Evolutionary conservation across 805 yeast species (phyloP).

Genomic region (Kluyveromyces aestuarii): DNA sequence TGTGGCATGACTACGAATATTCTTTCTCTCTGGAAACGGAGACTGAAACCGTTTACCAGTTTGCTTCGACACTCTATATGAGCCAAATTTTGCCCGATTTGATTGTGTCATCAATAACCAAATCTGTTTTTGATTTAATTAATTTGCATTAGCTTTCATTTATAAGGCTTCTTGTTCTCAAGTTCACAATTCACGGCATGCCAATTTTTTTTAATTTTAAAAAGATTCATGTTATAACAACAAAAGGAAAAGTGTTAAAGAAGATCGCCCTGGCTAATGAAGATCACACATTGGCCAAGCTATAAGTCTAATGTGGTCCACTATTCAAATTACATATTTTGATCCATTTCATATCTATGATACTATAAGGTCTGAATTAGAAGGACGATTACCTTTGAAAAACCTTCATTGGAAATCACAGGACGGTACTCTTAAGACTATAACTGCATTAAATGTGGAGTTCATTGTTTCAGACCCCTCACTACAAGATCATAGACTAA

Average conservation of each 20-base stretch:
- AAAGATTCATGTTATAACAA: too few relatives aligned
- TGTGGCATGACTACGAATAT: not conserved
- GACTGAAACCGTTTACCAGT: not conserved
- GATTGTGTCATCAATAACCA: not conserved
- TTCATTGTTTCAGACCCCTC: constrained; percentile 14
- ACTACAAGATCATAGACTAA: not conserved
- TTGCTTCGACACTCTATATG: not conserved
- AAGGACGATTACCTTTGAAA: constrained; percentile 20
- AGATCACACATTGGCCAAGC: not conserved
- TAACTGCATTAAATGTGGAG: constrained; percentile 15
- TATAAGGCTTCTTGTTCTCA: not conserved
- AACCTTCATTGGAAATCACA: constrained; percentile 27
- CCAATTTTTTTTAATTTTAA: too few relatives aligned
- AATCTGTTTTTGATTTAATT: not conserved
- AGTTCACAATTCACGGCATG: not conserved
- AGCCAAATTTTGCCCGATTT: not conserved
- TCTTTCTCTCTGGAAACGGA: not conserved
- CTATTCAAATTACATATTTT: constrained; percentile 23
- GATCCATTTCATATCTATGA: constrained; percentile 30
- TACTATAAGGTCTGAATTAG: constrained; percentile 20
- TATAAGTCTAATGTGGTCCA: not conserved
- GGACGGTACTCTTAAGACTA: constrained; percentile 18
- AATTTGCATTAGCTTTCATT: not conserved
- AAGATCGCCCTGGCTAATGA: not conserved
- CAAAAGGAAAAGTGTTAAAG: not conserved